Evolutionary conservation across 345 rosid species (phyloP).

Genomic region (Acer campestre): DNA sequence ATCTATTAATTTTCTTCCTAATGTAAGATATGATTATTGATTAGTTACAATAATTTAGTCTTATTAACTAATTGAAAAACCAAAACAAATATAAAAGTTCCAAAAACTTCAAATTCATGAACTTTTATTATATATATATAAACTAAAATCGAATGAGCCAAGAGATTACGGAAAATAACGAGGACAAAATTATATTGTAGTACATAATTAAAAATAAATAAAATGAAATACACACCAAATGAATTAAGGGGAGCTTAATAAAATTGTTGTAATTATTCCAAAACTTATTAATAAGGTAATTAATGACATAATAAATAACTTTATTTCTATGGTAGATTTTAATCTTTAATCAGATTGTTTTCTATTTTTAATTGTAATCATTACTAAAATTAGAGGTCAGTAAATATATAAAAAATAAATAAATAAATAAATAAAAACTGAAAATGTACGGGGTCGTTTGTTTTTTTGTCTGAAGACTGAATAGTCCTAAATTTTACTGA

Average conservation of each 20-base stretch:
- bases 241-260: too few species aligned
- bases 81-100: too few species aligned
- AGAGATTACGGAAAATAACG: fast-evolving
- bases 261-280: neutral
- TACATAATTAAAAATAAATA: too few species aligned
- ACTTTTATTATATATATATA: neutral
- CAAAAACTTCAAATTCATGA: neutral
- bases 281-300: too few species aligned
- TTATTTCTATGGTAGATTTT: neutral
- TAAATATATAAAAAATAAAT: neutral
- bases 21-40: neutral
- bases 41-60: too few species aligned
- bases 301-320: neutral
- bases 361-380: neutral
- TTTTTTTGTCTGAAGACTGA: too few species aligned
- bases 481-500: too few species aligned
- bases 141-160: too few species aligned
- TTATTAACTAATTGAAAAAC: neutral
- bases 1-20: neutral
- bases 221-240: too few species aligned
- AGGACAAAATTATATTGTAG: too few species aligned
- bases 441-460: too few species aligned
- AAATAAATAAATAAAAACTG: neutral
- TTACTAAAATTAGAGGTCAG: neutral
- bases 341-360: neutral